Percentiles rank a stretch among this genome's conserved stretches.
Evolutionary conservation across 495 filamentous ascomycete species (phyloP).

Genomic region (Tuber aestivum): DNA sequence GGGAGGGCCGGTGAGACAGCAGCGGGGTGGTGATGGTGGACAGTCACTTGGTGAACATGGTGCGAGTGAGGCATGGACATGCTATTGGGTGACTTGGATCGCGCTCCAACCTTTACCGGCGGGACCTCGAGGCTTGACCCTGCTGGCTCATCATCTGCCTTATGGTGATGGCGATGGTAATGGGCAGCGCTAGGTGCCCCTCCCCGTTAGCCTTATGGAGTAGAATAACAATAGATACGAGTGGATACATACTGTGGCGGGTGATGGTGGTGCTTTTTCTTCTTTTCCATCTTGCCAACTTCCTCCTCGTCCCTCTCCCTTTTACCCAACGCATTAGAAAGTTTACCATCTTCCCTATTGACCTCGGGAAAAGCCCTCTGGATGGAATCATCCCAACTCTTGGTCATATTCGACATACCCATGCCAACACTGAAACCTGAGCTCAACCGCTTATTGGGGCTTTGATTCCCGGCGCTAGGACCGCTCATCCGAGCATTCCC

Average conservation of each 20-base stretch:
- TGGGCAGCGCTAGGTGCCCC: slow-evolving; percentile 42
- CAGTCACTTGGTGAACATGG: slow-evolving; percentile 48
- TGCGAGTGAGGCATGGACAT: slow-evolving; percentile 49
- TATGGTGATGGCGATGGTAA: slow-evolving; percentile 71
- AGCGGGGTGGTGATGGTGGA: slow-evolving; percentile 52
- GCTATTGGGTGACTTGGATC: slow-evolving; percentile 42
- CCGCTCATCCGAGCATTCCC: slow-evolving; percentile 29
- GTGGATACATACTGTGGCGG: slow-evolving; percentile 46
- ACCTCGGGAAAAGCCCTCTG: slow-evolving; percentile 31
- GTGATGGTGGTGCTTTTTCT: slow-evolving; percentile 44
- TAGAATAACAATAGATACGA: not conserved
- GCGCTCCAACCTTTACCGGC: slow-evolving; percentile 42
- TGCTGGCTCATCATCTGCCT: slow-evolving; percentile 56
- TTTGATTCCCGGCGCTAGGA: slow-evolving; percentile 27
- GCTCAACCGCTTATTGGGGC: slow-evolving; percentile 25
- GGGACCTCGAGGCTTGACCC: slow-evolving; percentile 44
- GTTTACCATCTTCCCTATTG: slow-evolving; percentile 25
- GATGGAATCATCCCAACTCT: slow-evolving; percentile 34
- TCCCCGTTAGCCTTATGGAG: slow-evolving; percentile 27
- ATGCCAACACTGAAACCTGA: slow-evolving; percentile 24
- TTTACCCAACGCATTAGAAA: slow-evolving; percentile 21
- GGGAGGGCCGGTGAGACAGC: slow-evolving; percentile 43
- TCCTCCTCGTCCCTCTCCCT: slow-evolving; percentile 43
- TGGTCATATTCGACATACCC: slow-evolving; percentile 31
- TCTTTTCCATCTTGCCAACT: slow-evolving; percentile 40